Conservation (phyloP, 1,284 basidiomycete genomes). For the Apiotrichum laibachii region DNA sequence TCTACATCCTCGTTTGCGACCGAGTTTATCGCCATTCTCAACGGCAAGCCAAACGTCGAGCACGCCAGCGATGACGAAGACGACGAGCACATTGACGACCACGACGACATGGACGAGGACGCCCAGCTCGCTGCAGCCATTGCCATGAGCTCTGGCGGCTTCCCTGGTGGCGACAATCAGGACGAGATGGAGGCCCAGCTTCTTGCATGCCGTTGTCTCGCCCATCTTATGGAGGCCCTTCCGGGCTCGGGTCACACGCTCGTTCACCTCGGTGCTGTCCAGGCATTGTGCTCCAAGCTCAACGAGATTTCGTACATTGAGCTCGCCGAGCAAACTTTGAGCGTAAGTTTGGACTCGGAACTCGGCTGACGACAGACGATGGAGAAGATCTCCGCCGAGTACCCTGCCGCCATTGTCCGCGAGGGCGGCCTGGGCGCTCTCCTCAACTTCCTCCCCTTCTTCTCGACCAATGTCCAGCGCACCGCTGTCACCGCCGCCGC, state of each 20-base stretch:
- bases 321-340: constrained; percentile 90
- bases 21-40: constrained; percentile 88
- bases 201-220: constrained; percentile 87
- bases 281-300: constrained; percentile 89
- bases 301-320: constrained; percentile 95
- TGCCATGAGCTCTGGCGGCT: constrained; percentile 54
- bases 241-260: constrained; percentile 91
- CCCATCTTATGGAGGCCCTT: constrained; percentile 93
- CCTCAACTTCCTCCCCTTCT: constrained; percentile 92
- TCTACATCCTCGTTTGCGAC: constrained; percentile 87
- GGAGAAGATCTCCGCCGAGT: constrained; percentile 95
- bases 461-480: constrained; percentile 91
- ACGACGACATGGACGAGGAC: constrained; percentile 63
- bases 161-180: constrained; percentile 36
- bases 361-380: constrained; percentile 64
- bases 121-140: constrained; percentile 78
- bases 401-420: constrained; percentile 86
- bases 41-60: constrained; percentile 61
- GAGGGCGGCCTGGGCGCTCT: constrained; percentile 88
- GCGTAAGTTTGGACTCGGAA: constrained; percentile 61
- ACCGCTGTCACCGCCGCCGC: constrained; percentile 93
- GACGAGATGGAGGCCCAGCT: constrained; percentile 81
- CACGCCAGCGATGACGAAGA: constrained; percentile 27
- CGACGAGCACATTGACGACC: constrained; percentile 49
- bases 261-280: constrained; percentile 91